These are phyloP conservation scores for Ophiobolus disseminans DNA, from an alignment of 2,329 filamentous ascomycete genomes.

Conservation along the genomic window DNA sequence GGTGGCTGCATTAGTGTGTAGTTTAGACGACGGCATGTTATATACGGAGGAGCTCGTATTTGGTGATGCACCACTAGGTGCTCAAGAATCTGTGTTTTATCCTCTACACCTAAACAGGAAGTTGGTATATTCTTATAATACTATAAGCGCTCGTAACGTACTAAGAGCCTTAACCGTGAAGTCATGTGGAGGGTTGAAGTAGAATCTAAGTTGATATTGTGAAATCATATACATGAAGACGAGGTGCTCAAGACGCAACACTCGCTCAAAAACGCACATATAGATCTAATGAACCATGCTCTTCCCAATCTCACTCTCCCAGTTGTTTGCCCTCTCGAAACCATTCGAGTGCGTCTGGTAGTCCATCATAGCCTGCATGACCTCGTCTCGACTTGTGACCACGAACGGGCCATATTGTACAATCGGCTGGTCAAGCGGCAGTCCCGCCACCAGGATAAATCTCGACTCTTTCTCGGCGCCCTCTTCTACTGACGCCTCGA, in stretches of 20 bases:
- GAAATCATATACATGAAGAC: background rate
- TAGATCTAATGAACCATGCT: constrained; percentile 39
- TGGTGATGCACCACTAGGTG: too few species aligned
- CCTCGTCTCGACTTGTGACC: constrained; percentile 44
- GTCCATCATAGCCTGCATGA: constrained; percentile 48
- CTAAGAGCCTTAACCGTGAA: too few species aligned
- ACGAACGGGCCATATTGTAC: constrained; percentile 52
- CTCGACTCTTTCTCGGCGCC: constrained; percentile 65
- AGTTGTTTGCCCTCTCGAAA: constrained; percentile 71
- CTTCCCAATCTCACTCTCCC: constrained; percentile 74
- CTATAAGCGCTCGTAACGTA: too few species aligned
- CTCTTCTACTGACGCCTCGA: constrained; percentile 73
- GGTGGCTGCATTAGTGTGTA: constrained; percentile 31
- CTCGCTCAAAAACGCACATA: background rate
- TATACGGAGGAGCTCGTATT: too few species aligned
- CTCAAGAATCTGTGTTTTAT: too few species aligned
- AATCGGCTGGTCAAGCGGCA: constrained; percentile 57
- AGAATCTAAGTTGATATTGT: too few species aligned
- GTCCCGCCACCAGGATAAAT: constrained; percentile 77
- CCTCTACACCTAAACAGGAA: too few species aligned
- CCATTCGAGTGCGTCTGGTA: constrained; percentile 47
- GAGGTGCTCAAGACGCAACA: background rate
- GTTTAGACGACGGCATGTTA: too few species aligned
- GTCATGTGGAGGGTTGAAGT: constrained; percentile 8
- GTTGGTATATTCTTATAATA: too few species aligned